Evolutionary conservation across 2,329 filamentous ascomycete genomes (phyloP), one percentile per base, ranked within the genome.

Genomic region (Lizonia empirigonia): DNA sequence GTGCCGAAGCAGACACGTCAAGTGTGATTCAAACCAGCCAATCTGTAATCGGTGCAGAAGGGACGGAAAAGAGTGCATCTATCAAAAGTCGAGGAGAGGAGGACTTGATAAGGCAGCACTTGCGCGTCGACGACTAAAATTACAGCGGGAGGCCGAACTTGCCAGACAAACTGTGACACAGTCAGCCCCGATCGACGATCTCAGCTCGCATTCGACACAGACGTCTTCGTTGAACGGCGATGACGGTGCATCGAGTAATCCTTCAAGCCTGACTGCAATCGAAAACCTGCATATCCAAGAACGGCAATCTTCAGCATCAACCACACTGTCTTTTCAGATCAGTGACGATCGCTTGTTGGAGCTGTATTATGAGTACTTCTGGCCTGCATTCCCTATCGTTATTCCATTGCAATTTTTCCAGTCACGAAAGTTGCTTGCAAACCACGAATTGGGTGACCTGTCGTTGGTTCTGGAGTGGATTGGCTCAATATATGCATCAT

Each of bases 371-470:
- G 68, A 76, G 13, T 76, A 79, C 63, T 84, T 84, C 64, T 78
- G 82, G 60, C 69, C 76, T 0, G 71, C 77, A 0, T 82, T 83
- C 63, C 83, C 83, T 0, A 76, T 84, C 38, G 65, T 83, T 1
- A 74, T 82, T 2, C 82, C 82, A 0, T 65, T 75, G 22, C 74
- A 59, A 59, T 77, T 34, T 71, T 69, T 59, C 53, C 68, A 53
- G 58, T 69, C 50, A 24, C 58, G 66, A 26, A 63, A 48, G 15
- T 20, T 53, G 27, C 47, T 34, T 1, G 33, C 38, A 5, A 49
- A 60, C 8, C 65, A 71, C 42, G 60, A 55, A 10, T 50, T 71
- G 52, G 52, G 59, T 1, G 55, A 54, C 6, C 46, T 72, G 7
- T 19, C 69, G 12, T 44, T 62, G 19, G 67, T 69, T 9, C 29